Conservation (phyloP, 208 protist species). For the Acanthamoeba triangularis region DNA sequence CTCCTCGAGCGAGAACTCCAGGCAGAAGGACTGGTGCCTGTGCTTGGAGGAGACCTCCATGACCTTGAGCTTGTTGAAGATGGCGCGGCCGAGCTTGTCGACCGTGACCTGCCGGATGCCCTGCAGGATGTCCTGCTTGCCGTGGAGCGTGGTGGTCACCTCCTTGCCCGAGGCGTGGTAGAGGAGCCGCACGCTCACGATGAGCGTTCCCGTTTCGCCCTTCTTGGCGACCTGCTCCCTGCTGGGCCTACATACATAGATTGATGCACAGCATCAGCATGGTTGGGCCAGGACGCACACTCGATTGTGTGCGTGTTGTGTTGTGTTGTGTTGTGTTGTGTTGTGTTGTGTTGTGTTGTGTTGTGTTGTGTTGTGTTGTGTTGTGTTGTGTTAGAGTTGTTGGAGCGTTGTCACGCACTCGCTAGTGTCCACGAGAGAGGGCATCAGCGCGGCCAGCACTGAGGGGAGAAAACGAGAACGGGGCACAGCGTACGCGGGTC, state of each 20-base stretch:
- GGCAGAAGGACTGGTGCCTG: conserved; percentile 37
- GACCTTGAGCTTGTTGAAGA: conserved; percentile 59
- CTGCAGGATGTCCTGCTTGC: conserved; percentile 41
- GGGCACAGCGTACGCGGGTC: background rate
- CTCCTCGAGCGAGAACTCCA: conserved; percentile 19
- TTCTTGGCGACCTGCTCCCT: background rate
- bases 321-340: no score
- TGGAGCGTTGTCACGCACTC: background rate
- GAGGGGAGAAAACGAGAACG: background rate
- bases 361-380: no score
- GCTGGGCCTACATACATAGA: background rate
- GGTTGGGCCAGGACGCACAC: background rate
- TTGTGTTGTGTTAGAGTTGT: no score
- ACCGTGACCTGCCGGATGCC: conserved; percentile 14
- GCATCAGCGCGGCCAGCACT: background rate
- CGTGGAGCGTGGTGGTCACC: conserved; percentile 15
- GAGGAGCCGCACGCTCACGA: background rate
- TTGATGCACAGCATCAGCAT: background rate
- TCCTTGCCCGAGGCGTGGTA: conserved; percentile 19
- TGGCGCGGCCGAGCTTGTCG: background rate
- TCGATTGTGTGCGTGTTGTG: background rate
- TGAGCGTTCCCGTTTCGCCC: background rate
- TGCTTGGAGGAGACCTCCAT: conserved; percentile 57
- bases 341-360: no score
- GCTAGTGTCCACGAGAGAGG: background rate